Evolutionary conservation across 371 early-diverging fungal species (phyloP), one percentile per base, ranked within the genome.

Genomic region (Zychaea mexicana): DNA sequence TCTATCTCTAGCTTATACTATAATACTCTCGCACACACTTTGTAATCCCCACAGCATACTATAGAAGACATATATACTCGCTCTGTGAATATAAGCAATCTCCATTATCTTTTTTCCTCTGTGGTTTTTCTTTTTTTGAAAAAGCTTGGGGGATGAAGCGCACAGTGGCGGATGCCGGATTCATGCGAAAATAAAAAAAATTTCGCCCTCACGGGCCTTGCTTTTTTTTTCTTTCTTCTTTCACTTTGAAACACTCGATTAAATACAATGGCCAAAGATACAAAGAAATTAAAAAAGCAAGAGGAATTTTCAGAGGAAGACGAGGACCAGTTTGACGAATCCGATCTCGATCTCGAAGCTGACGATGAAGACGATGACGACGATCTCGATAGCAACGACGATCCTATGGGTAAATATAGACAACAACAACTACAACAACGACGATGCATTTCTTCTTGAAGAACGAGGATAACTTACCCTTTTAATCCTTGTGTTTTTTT

Each of bases 291-390:
- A 49, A 57, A 32, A 38, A n/a, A 58, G 17, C 57, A 57, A n/a
- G 39, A 58, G 39, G 24, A 58, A 58, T 27, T 30, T 26, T 21
- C 21, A 33, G 45, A 38, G 17, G 42, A 58, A 30, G 36, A 32
- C 7, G 33, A 22, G 8, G 36, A 36, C 12, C 21, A 57, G 5
- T 62, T 62, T 27, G 65, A 57, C 45, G 66, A 68, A 28, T 61
- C 63, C 19, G 70, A 67, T 31, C 12, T 63, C 15, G 75, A 67
- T 24, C 65, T 60, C 27, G 69, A 66, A 7, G 72, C 36, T 21
- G 72, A 69, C 9, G 65, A 54, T 36, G 71, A 66, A 4, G 71
- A 65, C 52, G 65, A 54, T 36, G 71, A 66, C 2, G 71, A 65
- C 52, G 67, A 68, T 52, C 60, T 30, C 22, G 56, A 32, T 31